phyloP scores from a whole-genome alignment of 2,329 filamentous ascomycete species.

The Coniochaeta prunicola region DNA sequence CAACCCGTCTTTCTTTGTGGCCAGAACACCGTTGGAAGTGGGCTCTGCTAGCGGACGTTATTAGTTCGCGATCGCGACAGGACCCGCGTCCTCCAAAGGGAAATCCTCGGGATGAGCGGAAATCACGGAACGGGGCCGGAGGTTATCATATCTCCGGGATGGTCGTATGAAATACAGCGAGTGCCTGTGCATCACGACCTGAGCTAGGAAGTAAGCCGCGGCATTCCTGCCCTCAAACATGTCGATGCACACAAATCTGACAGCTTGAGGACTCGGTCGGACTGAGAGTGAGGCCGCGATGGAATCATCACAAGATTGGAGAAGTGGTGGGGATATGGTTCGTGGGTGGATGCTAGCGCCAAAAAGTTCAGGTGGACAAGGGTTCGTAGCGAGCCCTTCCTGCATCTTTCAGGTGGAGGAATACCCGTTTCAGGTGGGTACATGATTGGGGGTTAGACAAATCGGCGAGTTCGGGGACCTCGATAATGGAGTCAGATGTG shows the following conservation, averaged over 20 bases:
- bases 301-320: background rate
- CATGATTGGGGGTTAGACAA: background rate
- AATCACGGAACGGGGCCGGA: background rate
- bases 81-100: background rate
- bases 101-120: background rate
- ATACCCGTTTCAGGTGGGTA: background rate
- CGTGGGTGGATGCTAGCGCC: background rate
- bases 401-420: background rate
- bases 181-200: too few relatives aligned
- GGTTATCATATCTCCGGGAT: background rate
- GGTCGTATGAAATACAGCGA: too few relatives aligned
- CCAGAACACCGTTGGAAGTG: constrained; percentile 1
- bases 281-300: background rate
- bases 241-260: too few relatives aligned
- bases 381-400: background rate
- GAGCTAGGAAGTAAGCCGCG: too few relatives aligned
- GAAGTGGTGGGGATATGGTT: background rate
- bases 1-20: background rate
- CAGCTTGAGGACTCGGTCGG: background rate
- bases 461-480: constrained; percentile 2
- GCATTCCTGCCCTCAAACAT: too few relatives aligned
- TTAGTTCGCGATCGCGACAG: background rate
- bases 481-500: background rate
- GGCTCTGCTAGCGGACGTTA: background rate
- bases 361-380: background rate